A percentile compares a stretch with the other conserved stretches of the same genome.
These are phyloP conservation scores for Alternaria sp. DNA, from an alignment of 2,329 filamentous ascomycete species.

Conservation along the genomic window DNA sequence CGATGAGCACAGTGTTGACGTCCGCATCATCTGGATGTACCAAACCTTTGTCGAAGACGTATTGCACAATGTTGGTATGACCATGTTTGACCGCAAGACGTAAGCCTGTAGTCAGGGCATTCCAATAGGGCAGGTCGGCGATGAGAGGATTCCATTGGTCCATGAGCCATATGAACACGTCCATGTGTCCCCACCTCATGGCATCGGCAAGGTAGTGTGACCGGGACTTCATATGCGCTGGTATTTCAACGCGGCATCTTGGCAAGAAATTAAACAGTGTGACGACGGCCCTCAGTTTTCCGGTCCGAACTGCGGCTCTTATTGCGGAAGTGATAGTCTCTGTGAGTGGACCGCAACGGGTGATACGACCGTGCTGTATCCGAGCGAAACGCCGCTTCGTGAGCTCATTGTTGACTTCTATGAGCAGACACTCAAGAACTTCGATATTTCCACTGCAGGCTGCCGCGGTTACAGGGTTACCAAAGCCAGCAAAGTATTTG, in stretches of 20 bases:
- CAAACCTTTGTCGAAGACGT: background rate
- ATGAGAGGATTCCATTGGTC: background rate
- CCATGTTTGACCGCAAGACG: background rate
- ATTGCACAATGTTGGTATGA: background rate
- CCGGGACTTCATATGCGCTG: background rate
- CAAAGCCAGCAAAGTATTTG: background rate
- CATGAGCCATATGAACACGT: background rate
- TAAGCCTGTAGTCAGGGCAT: background rate
- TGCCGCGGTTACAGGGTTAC: background rate
- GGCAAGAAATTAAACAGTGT: background rate
- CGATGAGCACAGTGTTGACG: background rate
- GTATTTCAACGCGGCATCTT: background rate
- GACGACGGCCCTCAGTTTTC: background rate
- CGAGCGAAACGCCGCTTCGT: background rate
- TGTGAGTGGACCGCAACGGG: background rate
- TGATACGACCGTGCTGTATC: background rate
- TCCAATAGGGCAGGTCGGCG: background rate
- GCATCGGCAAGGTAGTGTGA: background rate
- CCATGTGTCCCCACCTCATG: background rate
- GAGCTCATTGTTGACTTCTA: background rate
- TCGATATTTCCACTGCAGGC: background rate
- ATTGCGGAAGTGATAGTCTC: background rate
- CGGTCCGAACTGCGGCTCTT: background rate
- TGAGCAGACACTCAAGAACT: background rate
- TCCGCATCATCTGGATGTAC: background rate